These are phyloP conservation scores for Trametes meyenii DNA, from an alignment of 768 basidiomycete species.

Conservation along the genomic window DNA sequence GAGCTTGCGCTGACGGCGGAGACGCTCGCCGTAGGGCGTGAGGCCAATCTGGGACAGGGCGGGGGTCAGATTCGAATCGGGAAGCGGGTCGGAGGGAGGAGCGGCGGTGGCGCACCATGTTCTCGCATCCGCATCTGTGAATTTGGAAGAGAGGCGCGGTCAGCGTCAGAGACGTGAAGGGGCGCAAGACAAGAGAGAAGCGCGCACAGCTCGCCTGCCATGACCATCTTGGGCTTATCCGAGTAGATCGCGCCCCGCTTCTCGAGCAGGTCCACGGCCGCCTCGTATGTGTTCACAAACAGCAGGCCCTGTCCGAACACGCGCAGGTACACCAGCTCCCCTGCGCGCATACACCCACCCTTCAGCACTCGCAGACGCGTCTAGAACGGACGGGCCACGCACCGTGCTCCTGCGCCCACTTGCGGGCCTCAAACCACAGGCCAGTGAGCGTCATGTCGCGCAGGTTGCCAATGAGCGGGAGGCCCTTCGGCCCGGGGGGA, in stretches of 20 bases:
- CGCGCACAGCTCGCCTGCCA: slow-evolving; percentile 27
- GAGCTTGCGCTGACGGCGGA: slow-evolving; percentile 65
- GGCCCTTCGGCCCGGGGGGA: slow-evolving; percentile 30
- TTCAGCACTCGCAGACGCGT: not conserved
- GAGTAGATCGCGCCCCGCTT: slow-evolving; percentile 51
- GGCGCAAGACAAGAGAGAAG: slow-evolving; percentile 1
- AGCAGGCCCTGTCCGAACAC: slow-evolving; percentile 48
- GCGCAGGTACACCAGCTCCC: slow-evolving; percentile 48
- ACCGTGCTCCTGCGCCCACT: slow-evolving; percentile 28
- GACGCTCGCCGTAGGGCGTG: slow-evolving; percentile 63
- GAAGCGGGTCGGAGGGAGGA: not conserved
- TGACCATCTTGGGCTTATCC: slow-evolving; percentile 45
- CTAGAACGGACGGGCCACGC: not conserved
- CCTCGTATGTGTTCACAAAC: slow-evolving; percentile 48
- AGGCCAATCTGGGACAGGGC: slow-evolving; percentile 53
- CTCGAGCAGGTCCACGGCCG: slow-evolving; percentile 50
- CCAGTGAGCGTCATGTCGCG: slow-evolving; percentile 27
- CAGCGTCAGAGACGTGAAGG: not conserved
- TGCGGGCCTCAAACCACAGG: slow-evolving; percentile 23
- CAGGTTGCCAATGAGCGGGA: slow-evolving; percentile 30
- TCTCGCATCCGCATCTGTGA: slow-evolving; percentile 58
- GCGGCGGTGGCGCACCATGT: slow-evolving; percentile 50
- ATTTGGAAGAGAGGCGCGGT: not conserved
- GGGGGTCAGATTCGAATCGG: not conserved
- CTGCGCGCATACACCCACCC: slow-evolving; percentile 8